phyloP scores from a whole-genome alignment of 306 rosid genomes.

The Cicer bijugum region DNA sequence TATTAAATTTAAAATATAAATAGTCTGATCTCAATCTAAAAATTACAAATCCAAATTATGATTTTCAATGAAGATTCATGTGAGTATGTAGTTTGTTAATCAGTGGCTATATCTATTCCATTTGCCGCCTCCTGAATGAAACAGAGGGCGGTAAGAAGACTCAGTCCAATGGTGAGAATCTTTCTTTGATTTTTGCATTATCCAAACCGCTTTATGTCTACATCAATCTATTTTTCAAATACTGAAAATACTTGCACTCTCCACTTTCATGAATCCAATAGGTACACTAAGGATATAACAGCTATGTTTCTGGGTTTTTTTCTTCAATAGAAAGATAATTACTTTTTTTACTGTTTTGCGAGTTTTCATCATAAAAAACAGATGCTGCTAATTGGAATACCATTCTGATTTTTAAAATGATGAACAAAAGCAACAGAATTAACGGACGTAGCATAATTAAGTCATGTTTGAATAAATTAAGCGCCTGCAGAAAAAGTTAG shows the following conservation, averaged over 20 bases:
- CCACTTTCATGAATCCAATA: constrained; percentile 32
- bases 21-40: too few species aligned
- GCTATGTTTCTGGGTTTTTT: not conserved
- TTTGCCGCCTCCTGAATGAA: constrained; percentile 1
- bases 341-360: constrained; percentile 27
- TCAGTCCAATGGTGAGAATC: not conserved
- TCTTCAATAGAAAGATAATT: constrained; percentile 2
- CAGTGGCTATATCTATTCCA: not conserved
- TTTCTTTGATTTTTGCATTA: constrained; percentile 23
- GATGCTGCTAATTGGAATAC: constrained; percentile 29
- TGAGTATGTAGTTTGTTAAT: not conserved
- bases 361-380: not conserved
- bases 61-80: not conserved
- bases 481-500: too few species aligned
- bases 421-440: constrained; percentile 18
- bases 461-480: too few species aligned
- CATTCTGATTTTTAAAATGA: not conserved
- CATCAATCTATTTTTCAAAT: constrained; percentile 33
- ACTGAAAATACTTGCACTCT: constrained; percentile 9
- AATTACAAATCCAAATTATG: not conserved
- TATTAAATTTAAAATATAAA: too few species aligned
- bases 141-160: constrained; percentile 38
- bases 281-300: constrained; percentile 3
- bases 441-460: constrained; percentile 1
- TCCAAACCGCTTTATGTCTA: constrained; percentile 26